phyloP scores from a whole-genome alignment of 2,329 filamentous ascomycete species.

The Fonsecaea nubica region DNA sequence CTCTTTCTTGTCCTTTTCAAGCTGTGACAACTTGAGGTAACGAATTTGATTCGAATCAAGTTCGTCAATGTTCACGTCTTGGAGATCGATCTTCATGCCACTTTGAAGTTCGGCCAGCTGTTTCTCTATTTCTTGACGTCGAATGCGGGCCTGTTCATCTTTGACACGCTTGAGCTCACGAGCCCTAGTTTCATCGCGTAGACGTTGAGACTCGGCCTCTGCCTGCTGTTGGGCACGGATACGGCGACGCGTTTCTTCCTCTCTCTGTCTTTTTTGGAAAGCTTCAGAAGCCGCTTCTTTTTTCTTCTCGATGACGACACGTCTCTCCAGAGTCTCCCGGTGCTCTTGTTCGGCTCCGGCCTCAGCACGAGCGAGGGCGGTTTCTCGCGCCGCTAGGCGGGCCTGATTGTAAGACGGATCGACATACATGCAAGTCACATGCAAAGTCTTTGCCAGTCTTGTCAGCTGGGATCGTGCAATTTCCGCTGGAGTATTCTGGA shows the following conservation, averaged over 20 bases:
- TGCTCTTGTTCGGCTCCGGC: slow-evolving; percentile 93
- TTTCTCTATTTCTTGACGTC: slow-evolving; percentile 92
- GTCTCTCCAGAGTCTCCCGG: slow-evolving; percentile 79
- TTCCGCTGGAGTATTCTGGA: slow-evolving; percentile 97
- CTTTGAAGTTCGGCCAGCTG: slow-evolving; percentile 91
- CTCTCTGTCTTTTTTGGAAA: slow-evolving; percentile 85
- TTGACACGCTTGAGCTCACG: slow-evolving; percentile 85
- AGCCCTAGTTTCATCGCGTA: slow-evolving; percentile 90
- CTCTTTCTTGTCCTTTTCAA: slow-evolving; percentile 98
- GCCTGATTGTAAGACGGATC: slow-evolving; percentile 87
- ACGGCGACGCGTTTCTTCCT: slow-evolving; percentile 87
- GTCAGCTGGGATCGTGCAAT: slow-evolving; percentile 95
- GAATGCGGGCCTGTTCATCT: slow-evolving; percentile 86
- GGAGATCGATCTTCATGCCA: slow-evolving; percentile 81
- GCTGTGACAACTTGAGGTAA: slow-evolving; percentile 90
- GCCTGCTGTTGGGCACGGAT: slow-evolving; percentile 85
- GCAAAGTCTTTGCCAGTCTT: slow-evolving; percentile 87
- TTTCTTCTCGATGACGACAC: slow-evolving; percentile 92
- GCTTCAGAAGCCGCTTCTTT: slow-evolving; percentile 94
- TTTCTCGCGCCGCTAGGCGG: slow-evolving; percentile 77
- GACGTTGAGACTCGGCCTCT: slow-evolving; percentile 85
- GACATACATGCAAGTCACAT: slow-evolving; percentile 93
- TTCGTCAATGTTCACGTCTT: slow-evolving; percentile 75
- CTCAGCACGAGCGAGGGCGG: slow-evolving; percentile 79
- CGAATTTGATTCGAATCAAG: slow-evolving; percentile 90